These are phyloP conservation scores for Mucor ambiguus DNA, from an alignment of 371 early-diverging fungal species.

Conservation along the genomic window DNA sequence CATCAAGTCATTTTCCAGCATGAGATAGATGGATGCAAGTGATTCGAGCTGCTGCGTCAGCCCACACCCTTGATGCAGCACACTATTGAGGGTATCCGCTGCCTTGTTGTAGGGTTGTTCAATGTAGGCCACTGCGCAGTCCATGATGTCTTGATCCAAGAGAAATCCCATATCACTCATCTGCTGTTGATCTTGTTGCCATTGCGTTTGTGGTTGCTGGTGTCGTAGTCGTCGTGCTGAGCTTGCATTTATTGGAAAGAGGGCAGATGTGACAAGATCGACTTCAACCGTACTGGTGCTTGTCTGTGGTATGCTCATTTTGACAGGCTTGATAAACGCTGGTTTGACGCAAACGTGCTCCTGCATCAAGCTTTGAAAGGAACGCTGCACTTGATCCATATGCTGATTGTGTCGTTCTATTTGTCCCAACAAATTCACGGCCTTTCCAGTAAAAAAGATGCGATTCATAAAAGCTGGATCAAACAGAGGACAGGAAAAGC, in stretches of 20 bases:
- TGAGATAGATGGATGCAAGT: conserved; percentile 41
- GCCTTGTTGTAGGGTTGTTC: conserved; percentile 23
- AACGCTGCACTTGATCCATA: not conserved
- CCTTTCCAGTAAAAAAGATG: conserved; percentile 40
- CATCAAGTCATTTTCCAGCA: conserved; percentile 49
- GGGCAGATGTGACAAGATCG: conserved; percentile 7
- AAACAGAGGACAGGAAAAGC: conserved; percentile 36
- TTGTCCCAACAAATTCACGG: conserved; percentile 26
- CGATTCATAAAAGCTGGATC: conserved; percentile 21
- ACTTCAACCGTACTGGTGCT: not conserved
- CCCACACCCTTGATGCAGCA: conserved; percentile 23
- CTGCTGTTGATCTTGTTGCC: not conserved
- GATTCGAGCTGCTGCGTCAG: conserved; percentile 25
- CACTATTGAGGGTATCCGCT: conserved; percentile 20
- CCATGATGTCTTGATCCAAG: conserved; percentile 22
- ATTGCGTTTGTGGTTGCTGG: not conserved
- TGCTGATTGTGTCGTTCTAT: conserved; percentile 8
- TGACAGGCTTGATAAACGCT: conserved; percentile 4
- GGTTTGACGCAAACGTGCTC: not conserved
- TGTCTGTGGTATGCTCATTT: not conserved
- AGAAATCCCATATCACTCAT: conserved; percentile 9
- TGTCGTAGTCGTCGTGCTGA: not conserved
- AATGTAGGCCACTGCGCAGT: conserved; percentile 20
- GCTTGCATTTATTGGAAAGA: conserved; percentile 1
- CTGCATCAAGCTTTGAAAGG: not conserved